Evolutionary conservation across 2,329 filamentous ascomycete species (phyloP).

Genomic region (Pseudocercospora fijiensis): DNA sequence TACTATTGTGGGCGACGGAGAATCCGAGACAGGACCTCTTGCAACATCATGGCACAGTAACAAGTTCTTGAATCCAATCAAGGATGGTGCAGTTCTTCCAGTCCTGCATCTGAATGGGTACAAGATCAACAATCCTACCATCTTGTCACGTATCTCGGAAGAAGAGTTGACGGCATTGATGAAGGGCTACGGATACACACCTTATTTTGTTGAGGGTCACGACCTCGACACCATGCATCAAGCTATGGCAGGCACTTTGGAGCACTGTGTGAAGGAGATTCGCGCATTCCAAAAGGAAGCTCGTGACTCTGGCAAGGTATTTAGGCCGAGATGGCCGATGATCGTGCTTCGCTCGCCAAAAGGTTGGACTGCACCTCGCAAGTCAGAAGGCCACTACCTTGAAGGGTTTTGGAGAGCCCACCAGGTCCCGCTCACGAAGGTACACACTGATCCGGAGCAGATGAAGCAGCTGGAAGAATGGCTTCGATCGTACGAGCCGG

Average conservation of each 20-base stretch:
- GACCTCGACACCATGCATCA: conserved; percentile 75
- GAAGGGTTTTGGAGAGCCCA: conserved; percentile 78
- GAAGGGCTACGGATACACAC: conserved; percentile 72
- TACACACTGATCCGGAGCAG: conserved; percentile 61
- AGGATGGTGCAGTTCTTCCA: conserved; percentile 73
- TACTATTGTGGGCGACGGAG: conserved; percentile 77
- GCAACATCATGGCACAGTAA: conserved; percentile 80
- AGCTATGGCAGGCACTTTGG: conserved; percentile 74
- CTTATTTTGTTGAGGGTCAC: conserved; percentile 76
- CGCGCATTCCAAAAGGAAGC: conserved; percentile 67
- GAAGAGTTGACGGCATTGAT: conserved; percentile 70
- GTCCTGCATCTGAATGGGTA: conserved; percentile 79
- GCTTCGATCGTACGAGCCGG: conserved; percentile 75
- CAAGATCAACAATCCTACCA: conserved; percentile 79
- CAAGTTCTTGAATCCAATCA: conserved; percentile 78
- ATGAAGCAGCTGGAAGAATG: conserved; percentile 69
- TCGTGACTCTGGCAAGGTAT: conserved; percentile 66
- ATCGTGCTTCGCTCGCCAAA: conserved; percentile 74
- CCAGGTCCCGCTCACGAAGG: conserved; percentile 73
- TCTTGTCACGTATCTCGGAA: conserved; percentile 71
- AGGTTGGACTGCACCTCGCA: conserved; percentile 74
- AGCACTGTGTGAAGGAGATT: conserved; percentile 70
- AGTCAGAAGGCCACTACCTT: conserved; percentile 67
- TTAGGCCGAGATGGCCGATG: conserved; percentile 75
- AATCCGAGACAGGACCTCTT: conserved; percentile 76